These are phyloP conservation scores for Nemania sp. DNA, from an alignment of 2,329 filamentous ascomycete species.

Conservation along the genomic window DNA sequence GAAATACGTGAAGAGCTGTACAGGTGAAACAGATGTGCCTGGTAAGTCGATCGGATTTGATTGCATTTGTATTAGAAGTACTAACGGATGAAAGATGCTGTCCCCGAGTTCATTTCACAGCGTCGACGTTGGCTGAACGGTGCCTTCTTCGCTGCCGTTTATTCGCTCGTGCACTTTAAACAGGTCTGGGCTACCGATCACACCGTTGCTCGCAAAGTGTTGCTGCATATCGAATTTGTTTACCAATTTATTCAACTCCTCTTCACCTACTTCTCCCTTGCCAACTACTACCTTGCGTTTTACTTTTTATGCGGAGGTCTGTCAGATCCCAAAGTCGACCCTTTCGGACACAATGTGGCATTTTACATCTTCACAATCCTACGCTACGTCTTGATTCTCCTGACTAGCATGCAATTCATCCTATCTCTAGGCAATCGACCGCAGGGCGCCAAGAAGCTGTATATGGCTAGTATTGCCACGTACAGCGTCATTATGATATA, in stretches of 20 bases:
- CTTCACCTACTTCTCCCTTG: conserved; percentile 97
- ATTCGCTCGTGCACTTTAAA: conserved; percentile 93
- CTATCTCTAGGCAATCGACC: conserved; percentile 95
- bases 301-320: conserved; percentile 97
- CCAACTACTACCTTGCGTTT: conserved; percentile 99
- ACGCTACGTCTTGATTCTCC: conserved; percentile 84
- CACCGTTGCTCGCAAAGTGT: conserved; percentile 85
- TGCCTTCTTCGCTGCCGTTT: conserved; percentile 98
- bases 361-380: conserved; percentile 87
- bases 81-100: conserved; percentile 72
- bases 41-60: conserved; percentile 67
- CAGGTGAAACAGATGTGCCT: conserved; percentile 97
- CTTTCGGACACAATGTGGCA: conserved; percentile 89
- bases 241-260: conserved; percentile 93
- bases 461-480: conserved; percentile 87
- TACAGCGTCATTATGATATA: conserved; percentile 96
- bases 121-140: conserved; percentile 97
- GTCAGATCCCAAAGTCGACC: conserved; percentile 81
- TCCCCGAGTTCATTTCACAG: conserved; percentile 97
- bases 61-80: conserved; percentile 40
- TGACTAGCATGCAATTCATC: conserved; percentile 96
- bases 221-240: conserved; percentile 93
- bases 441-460: conserved; percentile 92
- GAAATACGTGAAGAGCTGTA: conserved; percentile 97
- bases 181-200: conserved; percentile 96